Percentiles rank a stretch among this genome's conserved stretches.
Conservation (phyloP, 495 filamentous ascomycete genomes). For the Haplographium delicatum region DNA sequence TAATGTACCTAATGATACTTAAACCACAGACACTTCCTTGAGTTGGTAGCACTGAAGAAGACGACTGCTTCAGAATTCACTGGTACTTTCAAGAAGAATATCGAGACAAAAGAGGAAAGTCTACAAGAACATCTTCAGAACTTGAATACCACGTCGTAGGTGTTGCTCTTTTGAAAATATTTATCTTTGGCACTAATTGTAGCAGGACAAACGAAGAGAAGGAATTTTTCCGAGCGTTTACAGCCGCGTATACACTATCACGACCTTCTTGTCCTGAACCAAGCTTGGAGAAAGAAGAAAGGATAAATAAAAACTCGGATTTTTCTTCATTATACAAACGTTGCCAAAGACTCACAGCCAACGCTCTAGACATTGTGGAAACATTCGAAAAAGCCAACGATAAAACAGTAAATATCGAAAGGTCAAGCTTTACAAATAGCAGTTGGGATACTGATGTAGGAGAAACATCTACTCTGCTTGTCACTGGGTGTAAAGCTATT, state of each 20-base stretch:
- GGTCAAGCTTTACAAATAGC: constrained; percentile 13
- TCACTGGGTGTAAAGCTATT: constrained; percentile 24
- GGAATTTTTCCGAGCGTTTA: constrained; percentile 15
- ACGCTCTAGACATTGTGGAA: constrained; percentile 6
- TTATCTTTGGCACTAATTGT: not conserved
- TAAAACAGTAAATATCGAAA: constrained; percentile 2
- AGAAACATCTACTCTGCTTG: constrained; percentile 30
- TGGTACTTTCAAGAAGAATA: constrained; percentile 12
- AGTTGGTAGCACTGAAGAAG: constrained; percentile 15
- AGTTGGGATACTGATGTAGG: constrained; percentile 27
- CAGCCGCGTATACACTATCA: constrained; percentile 4
- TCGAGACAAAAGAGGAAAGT: constrained; percentile 14
- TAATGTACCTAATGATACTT: too few species aligned
- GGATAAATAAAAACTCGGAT: too few species aligned
- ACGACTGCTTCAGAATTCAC: constrained; percentile 22
- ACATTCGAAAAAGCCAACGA: constrained; percentile 14
- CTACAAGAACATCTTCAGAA: not conserved
- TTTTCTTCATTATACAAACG: too few species aligned
- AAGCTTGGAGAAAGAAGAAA: too few species aligned
- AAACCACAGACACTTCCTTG: too few species aligned
- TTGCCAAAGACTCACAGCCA: not conserved
- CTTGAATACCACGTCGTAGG: not conserved
- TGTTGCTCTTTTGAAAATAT: not conserved
- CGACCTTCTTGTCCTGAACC: too few species aligned
- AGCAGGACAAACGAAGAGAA: constrained; percentile 11